Base-by-base conservation (phyloP, 768 basidiomycete genomes). In the Sutorius australiensis region DNA sequence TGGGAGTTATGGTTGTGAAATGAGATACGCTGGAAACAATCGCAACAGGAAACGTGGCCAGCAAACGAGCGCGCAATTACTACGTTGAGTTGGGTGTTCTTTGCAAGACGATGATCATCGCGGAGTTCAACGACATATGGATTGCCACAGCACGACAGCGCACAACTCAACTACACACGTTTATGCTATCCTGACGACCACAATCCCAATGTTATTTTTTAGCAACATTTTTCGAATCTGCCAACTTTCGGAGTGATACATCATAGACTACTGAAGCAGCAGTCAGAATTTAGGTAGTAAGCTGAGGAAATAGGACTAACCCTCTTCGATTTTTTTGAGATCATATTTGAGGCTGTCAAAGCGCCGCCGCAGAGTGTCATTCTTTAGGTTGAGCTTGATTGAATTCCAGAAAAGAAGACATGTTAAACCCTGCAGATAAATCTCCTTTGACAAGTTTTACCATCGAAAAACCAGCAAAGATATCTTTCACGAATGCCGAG, bases 261-360 rank as follows among this genome's bases (percentile, higher is more conserved):
- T 92, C 90, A 62, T 92, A 92, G 2, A 92, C 90, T 45, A 92
- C 89, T 92, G 56, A 19, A 51, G 34, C 24, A 50, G 37, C 12
- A 19, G 27, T 17, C 39, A 42, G 56, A 39, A n/a, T 31, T 24
- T 24, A 4, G 24, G 30, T 42, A 50, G 36, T 48, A 42, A 31
- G 33, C 31, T 14, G 32, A 33, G 45, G 49, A 41, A n/a, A 40
- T 44, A 14, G 24, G 28, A 59, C 74, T 44, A 51, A 81, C 90
- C 89, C 83, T 92, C 90, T 72, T 92, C 89, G 16, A 92, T 87
- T 62, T 90, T 91, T 68, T 91, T 91, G 56, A 92, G 80, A 64
- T 91, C 90, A 57, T 92, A 92, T 63, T 92, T 92, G 32, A 92
- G 73, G 57, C 86, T 82, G 63, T 92, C 89, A 63, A 87, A 92